Evolutionary conservation across 768 basidiomycete species (phyloP), one percentile per base, ranked within the genome.

Genomic region (Leccinum olivaceopallidum): DNA sequence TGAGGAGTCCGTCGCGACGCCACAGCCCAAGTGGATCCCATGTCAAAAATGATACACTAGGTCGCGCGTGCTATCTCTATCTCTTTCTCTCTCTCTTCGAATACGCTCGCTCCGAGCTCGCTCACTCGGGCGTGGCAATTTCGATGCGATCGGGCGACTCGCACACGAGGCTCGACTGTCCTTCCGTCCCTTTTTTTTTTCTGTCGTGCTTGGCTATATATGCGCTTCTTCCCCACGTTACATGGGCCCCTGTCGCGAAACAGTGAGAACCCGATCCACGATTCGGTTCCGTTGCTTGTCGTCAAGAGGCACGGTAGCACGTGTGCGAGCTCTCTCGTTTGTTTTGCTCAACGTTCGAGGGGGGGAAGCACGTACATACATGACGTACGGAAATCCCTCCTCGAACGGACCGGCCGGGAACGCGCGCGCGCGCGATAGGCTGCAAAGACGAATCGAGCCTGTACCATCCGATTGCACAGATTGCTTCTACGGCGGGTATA

Each of bases 181-280:
- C 51, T 32, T 28, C 18, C n/a, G 51, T 30, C 28, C 51, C 51
- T 30, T 51, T 18, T 34, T 14, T 22, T 28, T 18, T 20, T 6
- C 44, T 13, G 39, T 42, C 18, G 9, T n/a, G 42, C n/a, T 44
- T 42, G 39, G 18, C 18, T 42, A 42, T 42, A 42, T 30, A 9
- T 12, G 55, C 34, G 34, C 26, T 20, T 47, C 47, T 36, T 36
- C 66, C 63, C 60, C 69, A 65, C 61, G 69, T 61, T 57, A 6
- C 56, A 61, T 39, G 55, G 57, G 5, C 56, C 61, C 63, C 63
- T 34, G 44, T 47, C n/a, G 32, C n/a, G 20, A 26, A 56, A 26
- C 39, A 52, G 57, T 53, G 22, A 36, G 59, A 57, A 47, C 44
- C 20, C 20, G 44, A 47, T 22, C 6, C 44, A 47, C 44, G 44